These are phyloP conservation scores for Mortierella hygrophila DNA, from an alignment of 192 early-diverging fungal species.

Conservation along the genomic window DNA sequence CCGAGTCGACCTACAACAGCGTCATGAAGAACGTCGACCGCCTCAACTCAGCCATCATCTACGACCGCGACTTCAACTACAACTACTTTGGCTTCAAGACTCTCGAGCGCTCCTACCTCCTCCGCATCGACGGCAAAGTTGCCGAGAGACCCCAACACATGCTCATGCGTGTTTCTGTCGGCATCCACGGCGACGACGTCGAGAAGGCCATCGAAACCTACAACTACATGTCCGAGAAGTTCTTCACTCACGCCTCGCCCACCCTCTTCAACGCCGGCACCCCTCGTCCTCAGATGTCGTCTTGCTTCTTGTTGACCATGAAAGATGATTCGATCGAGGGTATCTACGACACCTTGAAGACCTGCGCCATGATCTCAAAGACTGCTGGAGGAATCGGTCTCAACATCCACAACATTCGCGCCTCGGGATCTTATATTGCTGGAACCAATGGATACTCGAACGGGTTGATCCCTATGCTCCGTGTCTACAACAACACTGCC, in stretches of 20 bases:
- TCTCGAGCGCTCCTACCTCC: slow-evolving; percentile 94
- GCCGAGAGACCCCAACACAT: slow-evolving; percentile 98
- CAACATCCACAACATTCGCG: slow-evolving; percentile 97
- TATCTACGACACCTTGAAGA: slow-evolving; percentile 98
- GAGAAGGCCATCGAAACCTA: slow-evolving; percentile 95
- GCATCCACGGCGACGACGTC: slow-evolving; percentile 94
- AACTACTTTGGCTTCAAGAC: slow-evolving; percentile 99
- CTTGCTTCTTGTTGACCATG: slow-evolving; percentile 96
- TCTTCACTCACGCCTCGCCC: slow-evolving; percentile 97
- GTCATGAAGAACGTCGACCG: slow-evolving; percentile 82
- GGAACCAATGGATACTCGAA: slow-evolving; percentile 98
- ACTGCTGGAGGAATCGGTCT: slow-evolving; percentile 97
- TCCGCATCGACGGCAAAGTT: slow-evolving; percentile 87
- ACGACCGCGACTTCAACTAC: slow-evolving; percentile 97
- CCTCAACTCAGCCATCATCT: slow-evolving; percentile 96
- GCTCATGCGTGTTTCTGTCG: slow-evolving; percentile 98
- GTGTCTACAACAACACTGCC: slow-evolving; percentile 98
- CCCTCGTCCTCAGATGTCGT: slow-evolving; percentile 93
- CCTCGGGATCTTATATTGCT: slow-evolving; percentile 95
- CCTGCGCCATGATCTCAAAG: slow-evolving; percentile 98
- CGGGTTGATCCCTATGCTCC: slow-evolving; percentile 97
- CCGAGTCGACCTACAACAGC: slow-evolving; percentile 75
- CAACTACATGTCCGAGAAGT: slow-evolving; percentile 91
- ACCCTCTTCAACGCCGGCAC: slow-evolving; percentile 99
- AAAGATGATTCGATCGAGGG: slow-evolving; percentile 98